These are phyloP conservation scores for Madurella mycetomatis DNA, from an alignment of 2,329 filamentous ascomycete species.

Conservation along the genomic window DNA sequence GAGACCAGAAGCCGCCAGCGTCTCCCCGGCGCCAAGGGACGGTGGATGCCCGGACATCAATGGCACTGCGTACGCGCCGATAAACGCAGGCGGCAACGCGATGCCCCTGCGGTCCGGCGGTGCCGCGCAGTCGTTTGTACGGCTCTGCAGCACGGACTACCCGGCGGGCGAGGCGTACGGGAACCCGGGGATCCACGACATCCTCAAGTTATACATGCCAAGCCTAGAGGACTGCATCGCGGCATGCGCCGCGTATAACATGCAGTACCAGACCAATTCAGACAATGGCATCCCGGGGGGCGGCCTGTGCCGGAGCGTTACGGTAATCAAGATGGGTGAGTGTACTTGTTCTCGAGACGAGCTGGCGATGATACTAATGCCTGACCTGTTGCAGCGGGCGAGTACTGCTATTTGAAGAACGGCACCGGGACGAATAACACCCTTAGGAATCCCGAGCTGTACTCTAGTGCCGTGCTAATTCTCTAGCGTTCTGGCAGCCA, in stretches of 20 bases:
- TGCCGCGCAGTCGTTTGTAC: slow-evolving; percentile 11
- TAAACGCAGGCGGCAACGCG: slow-evolving; percentile 4
- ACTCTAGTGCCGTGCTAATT: slow-evolving; percentile 14
- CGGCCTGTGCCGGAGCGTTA: background rate
- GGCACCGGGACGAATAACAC: slow-evolving; percentile 19
- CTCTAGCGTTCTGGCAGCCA: background rate
- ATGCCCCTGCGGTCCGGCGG: background rate
- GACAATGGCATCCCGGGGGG: background rate
- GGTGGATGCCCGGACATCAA: slow-evolving; percentile 21
- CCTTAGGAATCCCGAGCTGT: slow-evolving; percentile 6
- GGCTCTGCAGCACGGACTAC: slow-evolving; percentile 22
- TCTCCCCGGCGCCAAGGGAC: slow-evolving; percentile 18
- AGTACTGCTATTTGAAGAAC: slow-evolving; percentile 25
- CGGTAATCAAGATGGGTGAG: slow-evolving; percentile 20
- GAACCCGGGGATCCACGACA: slow-evolving; percentile 18
- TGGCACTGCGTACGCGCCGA: slow-evolving; percentile 17
- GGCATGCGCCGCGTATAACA: slow-evolving; percentile 20
- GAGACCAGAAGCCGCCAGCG: background rate
- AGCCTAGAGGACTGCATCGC: slow-evolving; percentile 22
- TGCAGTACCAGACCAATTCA: background rate
- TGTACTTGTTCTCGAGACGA: background rate
- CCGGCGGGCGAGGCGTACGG: slow-evolving; percentile 12
- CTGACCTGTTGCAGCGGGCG: slow-evolving; percentile 9
- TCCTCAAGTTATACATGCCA: slow-evolving; percentile 21
- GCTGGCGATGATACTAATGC: background rate